A percentile compares a stretch with the other conserved stretches of the same genome.
Conservation (phyloP, 1,139 yeast species). For the Sugiyamaella grinbergsii region DNA sequence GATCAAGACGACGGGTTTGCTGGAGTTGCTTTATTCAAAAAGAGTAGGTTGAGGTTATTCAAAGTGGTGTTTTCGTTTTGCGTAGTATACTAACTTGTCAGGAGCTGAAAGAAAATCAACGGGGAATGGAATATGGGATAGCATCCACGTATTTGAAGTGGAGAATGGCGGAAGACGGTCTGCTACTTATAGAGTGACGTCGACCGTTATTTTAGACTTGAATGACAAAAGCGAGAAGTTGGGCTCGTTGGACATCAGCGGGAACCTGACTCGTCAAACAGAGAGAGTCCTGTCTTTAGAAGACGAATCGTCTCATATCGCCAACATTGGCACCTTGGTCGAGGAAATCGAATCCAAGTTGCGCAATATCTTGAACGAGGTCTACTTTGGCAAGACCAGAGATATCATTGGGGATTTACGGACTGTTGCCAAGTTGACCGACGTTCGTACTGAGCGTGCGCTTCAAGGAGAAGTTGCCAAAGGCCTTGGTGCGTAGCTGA, state of each 20-base stretch:
- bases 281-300: constrained; percentile 53
- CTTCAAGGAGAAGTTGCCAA: constrained; percentile 39
- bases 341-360: constrained; percentile 89
- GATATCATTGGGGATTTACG: constrained; percentile 79
- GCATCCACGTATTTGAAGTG: constrained; percentile 89
- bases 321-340: constrained; percentile 79
- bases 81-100: constrained; percentile 1
- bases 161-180: constrained; percentile 49
- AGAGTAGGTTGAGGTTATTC: constrained; percentile 48
- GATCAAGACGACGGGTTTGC: constrained; percentile 73
- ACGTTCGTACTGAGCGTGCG: constrained; percentile 37
- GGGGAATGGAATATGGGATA: constrained; percentile 76
- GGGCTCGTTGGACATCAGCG: constrained; percentile 62
- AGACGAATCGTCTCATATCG: constrained; percentile 67
- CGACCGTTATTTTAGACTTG: constrained; percentile 83
- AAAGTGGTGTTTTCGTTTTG: background rate
- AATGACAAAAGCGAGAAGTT: constrained; percentile 38
- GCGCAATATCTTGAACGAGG: constrained; percentile 86
- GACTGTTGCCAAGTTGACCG: constrained; percentile 44
- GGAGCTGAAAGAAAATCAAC: constrained; percentile 13
- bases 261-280: constrained; percentile 75
- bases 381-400: constrained; percentile 91
- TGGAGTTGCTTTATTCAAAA: constrained; percentile 86
- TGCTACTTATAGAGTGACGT: constrained; percentile 74
- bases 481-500: constrained; percentile 29